Base-by-base conservation (phyloP, 75 land plant genomes). In the Picea glauca region DNA sequence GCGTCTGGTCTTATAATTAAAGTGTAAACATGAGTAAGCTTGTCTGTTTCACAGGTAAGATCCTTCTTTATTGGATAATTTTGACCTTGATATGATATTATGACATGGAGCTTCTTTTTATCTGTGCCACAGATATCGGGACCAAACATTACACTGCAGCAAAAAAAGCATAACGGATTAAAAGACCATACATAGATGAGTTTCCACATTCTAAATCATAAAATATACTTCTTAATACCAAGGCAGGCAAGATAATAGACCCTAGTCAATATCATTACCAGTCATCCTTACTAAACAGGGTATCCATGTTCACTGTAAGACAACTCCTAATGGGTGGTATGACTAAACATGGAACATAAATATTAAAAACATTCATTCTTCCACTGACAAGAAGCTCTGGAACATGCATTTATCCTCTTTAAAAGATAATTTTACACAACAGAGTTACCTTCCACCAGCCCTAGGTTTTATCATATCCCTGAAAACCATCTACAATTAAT, bases 1-100 rank as follows among this genome's bases (percentile, higher is more conserved):
- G 98, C 89, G 86, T 94, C 98, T 56, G 98, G 98, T 65, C 91
- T 75, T 40, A 94, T 92, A 62, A 94, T 90, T 57, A 94, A 85
- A 54, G 98, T 94, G 83, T 94, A 94, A 15, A 94, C 83, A 78
- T 94, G 98, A 54, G 96, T 91, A 21, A 94, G 82, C 78, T 94
- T 88, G 79, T 94, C 98, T 6, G 92, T 93, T 75, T 94, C 98
- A 78, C 98, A 94, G 35, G 81, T 78, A n/a, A 93, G 17, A 40
- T 91, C 90, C 81, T 93, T 94, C 84, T 94, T 94, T 61, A 91
- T 76, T 8, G 88, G 88, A 85, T 94, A 85, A 61, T 91, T 94
- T 74, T 84, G 87, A 5, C 91, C 93, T 62, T 93, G 90, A 79
- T 91, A 93, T 32, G 91, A 77, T 67, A 89, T 74, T 58, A 94